Conservation (phyloP, 2,329 filamentous ascomycete genomes). For the Drechslerella stenobrocha region DNA sequence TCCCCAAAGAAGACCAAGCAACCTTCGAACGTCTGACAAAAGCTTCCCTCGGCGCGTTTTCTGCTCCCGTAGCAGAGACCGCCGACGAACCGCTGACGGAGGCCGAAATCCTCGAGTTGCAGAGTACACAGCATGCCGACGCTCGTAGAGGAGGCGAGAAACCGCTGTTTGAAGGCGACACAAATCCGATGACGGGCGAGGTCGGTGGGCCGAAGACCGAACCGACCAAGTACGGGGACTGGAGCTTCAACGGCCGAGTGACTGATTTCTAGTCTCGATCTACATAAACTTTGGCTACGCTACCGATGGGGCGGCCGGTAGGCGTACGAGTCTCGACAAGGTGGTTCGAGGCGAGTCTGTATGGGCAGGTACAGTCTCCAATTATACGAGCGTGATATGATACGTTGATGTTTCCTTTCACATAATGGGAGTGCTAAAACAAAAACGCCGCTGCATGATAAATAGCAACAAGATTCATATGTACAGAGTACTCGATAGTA, state of each 20-base stretch:
- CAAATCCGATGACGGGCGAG: conserved; percentile 91
- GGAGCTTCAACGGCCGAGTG: conserved; percentile 92
- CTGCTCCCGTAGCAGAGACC: conserved; percentile 61
- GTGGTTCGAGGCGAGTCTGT: too few species aligned
- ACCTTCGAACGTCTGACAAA: conserved; percentile 85
- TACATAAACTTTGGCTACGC: background rate
- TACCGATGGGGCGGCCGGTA: too few species aligned
- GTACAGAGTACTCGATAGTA: background rate
- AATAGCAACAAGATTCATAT: background rate
- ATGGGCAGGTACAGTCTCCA: background rate
- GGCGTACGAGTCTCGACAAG: too few species aligned
- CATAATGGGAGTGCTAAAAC: too few species aligned
- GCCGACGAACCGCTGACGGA: conserved; percentile 40
- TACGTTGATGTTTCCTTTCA: too few species aligned
- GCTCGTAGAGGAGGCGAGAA: conserved; percentile 70
- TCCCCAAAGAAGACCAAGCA: conserved; percentile 85
- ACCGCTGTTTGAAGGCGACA: conserved; percentile 90
- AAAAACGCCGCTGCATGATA: background rate
- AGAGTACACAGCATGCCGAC: conserved; percentile 66
- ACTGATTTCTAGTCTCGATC: conserved; percentile 73
- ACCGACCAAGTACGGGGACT: conserved; percentile 75
- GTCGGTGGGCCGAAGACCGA: conserved; percentile 97
- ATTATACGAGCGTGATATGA: background rate
- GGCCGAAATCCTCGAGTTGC: conserved; percentile 57
- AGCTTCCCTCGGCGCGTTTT: conserved; percentile 75